A percentile compares a stretch with the other conserved stretches of the same genome.
Conservation (phyloP, 2,329 filamentous ascomycete genomes). For the Mycogone perniciosa region DNA sequence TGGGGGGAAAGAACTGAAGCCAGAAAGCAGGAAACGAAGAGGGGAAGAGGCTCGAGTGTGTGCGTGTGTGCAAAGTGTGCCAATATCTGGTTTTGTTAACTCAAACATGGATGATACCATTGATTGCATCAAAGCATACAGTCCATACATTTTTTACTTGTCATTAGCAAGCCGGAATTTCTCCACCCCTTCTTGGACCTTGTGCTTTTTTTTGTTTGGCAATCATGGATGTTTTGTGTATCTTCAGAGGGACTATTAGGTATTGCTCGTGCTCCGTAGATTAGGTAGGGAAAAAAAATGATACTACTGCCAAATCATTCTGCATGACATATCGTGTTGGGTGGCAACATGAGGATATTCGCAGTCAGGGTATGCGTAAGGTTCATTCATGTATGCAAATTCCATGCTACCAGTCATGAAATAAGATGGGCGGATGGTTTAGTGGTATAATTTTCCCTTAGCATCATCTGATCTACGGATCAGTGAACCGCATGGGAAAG, state of each 20-base stretch:
- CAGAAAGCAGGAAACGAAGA: too few species aligned
- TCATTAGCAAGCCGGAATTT: neutral
- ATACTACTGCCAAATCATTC: too few species aligned
- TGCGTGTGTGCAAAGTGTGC: conserved; percentile 16
- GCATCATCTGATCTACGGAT: neutral
- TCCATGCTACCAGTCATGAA: neutral
- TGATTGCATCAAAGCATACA: conserved; percentile 28
- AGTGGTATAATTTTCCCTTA: conserved; percentile 13
- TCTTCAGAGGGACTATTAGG: too few species aligned
- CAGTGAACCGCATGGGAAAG: conserved; percentile 10
- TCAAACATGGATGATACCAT: conserved; percentile 38
- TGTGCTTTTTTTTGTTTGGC: too few species aligned
- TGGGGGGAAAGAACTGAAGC: conserved; percentile 2
- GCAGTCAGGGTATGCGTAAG: too few species aligned
- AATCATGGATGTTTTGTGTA: too few species aligned
- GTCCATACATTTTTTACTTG: conserved; percentile 6
- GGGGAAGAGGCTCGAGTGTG: neutral
- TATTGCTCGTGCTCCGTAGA: too few species aligned
- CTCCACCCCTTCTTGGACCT: too few species aligned
- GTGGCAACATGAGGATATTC: too few species aligned
- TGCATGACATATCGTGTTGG: too few species aligned
- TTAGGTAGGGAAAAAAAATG: too few species aligned
- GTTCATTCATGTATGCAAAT: neutral
- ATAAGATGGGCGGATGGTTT: conserved; percentile 8
- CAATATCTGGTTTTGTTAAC: conserved; percentile 22